These are phyloP conservation scores for Lichtheimia hyalospora DNA, from an alignment of 371 early-diverging fungal species.

Conservation along the genomic window DNA sequence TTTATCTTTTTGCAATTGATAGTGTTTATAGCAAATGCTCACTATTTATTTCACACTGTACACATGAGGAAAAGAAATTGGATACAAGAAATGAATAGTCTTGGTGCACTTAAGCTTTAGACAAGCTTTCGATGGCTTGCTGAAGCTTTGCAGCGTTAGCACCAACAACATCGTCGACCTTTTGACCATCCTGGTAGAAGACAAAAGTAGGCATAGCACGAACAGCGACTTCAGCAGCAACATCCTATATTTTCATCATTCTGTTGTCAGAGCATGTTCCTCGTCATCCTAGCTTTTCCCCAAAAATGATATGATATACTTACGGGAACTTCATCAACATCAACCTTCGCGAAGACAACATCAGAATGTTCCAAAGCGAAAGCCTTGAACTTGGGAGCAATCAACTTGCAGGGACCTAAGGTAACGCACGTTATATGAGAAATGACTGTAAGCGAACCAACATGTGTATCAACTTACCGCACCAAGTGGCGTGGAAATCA, in stretches of 20 bases:
- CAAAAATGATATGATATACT: constrained; percentile 14
- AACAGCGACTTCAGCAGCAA: constrained; percentile 66
- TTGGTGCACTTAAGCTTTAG: constrained; percentile 2
- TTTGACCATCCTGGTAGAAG: constrained; percentile 72
- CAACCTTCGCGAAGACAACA: constrained; percentile 80
- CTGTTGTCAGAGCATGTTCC: not conserved
- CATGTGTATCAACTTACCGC: constrained; percentile 17
- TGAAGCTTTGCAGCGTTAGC: constrained; percentile 49
- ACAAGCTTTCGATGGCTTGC: constrained; percentile 11
- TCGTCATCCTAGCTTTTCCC: not conserved
- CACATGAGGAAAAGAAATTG: too few species aligned
- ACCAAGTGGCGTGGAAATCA: constrained; percentile 75
- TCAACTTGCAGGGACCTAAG: constrained; percentile 81
- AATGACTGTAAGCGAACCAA: too few species aligned
- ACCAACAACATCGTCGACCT: constrained; percentile 74
- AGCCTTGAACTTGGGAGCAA: constrained; percentile 71
- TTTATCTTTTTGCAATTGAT: too few species aligned
- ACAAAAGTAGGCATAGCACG: constrained; percentile 94
- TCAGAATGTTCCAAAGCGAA: constrained; percentile 54
- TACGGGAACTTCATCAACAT: constrained; percentile 72
- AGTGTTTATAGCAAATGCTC: too few species aligned
- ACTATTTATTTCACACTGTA: too few species aligned
- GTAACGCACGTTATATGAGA: too few species aligned
- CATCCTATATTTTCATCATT: constrained; percentile 40
- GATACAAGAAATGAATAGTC: too few species aligned